Evolutionary conservation across 1,284 basidiomycete genomes (phyloP).

Genomic region (Xerocomus cyaneibrunnescens): DNA sequence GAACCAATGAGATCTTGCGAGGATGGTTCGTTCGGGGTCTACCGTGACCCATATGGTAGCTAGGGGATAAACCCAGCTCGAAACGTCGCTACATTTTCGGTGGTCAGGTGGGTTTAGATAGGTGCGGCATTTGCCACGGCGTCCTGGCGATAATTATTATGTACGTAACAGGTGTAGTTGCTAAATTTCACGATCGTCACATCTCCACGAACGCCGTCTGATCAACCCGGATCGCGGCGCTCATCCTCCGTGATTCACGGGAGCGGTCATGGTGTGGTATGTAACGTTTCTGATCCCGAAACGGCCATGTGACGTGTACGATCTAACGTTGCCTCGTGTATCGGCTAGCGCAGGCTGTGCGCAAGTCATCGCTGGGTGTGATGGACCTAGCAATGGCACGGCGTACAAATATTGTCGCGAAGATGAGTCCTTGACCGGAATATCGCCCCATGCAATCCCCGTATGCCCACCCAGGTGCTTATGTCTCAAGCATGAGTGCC

Average conservation of each 20-base stretch:
- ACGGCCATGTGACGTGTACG: conserved; percentile 32
- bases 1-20: conserved; percentile 21
- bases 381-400: conserved; percentile 31
- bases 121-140: conserved; percentile 17
- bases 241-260: conserved; percentile 28
- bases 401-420: conserved; percentile 31
- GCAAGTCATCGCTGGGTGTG: conserved; percentile 31
- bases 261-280: conserved; percentile 15
- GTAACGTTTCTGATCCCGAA: conserved; percentile 35
- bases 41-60: conserved; percentile 17
- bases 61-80: conserved; percentile 13
- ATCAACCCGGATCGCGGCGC: conserved; percentile 28
- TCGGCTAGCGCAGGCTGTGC: conserved; percentile 34
- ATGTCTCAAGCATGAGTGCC: conserved; percentile 38
- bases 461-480: conserved; percentile 27
- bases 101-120: conserved; percentile 20
- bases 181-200: conserved; percentile 25
- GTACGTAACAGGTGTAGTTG: conserved; percentile 22
- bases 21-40: conserved; percentile 20
- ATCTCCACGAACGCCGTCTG: conserved; percentile 26
- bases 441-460: conserved; percentile 32
- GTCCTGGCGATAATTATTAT: conserved; percentile 20
- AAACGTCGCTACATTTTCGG: conserved; percentile 11
- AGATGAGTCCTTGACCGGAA: conserved; percentile 21
- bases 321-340: conserved; percentile 32